Evolutionary conservation across 1,284 basidiomycete species (phyloP).

Genomic region (Uromyces viciae-fabae): DNA sequence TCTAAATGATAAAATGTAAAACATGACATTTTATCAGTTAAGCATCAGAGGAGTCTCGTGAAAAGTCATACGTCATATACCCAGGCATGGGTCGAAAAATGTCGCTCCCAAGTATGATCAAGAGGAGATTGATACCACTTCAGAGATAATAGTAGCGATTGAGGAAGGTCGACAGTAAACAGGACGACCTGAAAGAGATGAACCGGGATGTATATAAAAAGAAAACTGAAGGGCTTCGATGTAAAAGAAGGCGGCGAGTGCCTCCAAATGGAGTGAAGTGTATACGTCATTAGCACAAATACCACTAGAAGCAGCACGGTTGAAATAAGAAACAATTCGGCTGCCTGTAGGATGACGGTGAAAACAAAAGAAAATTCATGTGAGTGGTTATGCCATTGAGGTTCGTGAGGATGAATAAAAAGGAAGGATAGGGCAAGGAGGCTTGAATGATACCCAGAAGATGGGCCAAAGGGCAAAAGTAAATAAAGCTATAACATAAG

Average conservation of each 20-base stretch:
- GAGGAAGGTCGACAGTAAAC: conserved; percentile 58
- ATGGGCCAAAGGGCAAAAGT: conserved; percentile 43
- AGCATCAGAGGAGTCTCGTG: neutral
- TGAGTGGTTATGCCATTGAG: neutral
- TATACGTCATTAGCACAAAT: conserved; percentile 29
- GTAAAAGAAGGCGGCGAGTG: conserved; percentile 48
- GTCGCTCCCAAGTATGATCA: conserved; percentile 34
- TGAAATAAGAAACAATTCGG: conserved; percentile 23
- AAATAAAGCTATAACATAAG: conserved; percentile 37
- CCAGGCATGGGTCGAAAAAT: conserved; percentile 42
- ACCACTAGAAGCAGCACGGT: conserved; percentile 15
- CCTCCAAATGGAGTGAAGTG: conserved; percentile 32
- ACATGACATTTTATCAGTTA: neutral
- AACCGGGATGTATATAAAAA: conserved; percentile 59
- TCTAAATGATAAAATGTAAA: conserved; percentile 11
- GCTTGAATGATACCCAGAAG: conserved; percentile 46
- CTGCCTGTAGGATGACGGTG: neutral
- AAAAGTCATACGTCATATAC: conserved; percentile 4
- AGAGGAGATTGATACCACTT: conserved; percentile 53
- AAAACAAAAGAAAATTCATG: neutral
- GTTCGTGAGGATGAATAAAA: neutral
- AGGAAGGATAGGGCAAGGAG: neutral
- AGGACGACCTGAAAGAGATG: conserved; percentile 59
- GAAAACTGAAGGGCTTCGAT: conserved; percentile 58
- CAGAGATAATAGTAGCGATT: conserved; percentile 59